Evolutionary conservation across 2,329 filamentous ascomycete species (phyloP).

Genomic region (Phoma herbarum): DNA sequence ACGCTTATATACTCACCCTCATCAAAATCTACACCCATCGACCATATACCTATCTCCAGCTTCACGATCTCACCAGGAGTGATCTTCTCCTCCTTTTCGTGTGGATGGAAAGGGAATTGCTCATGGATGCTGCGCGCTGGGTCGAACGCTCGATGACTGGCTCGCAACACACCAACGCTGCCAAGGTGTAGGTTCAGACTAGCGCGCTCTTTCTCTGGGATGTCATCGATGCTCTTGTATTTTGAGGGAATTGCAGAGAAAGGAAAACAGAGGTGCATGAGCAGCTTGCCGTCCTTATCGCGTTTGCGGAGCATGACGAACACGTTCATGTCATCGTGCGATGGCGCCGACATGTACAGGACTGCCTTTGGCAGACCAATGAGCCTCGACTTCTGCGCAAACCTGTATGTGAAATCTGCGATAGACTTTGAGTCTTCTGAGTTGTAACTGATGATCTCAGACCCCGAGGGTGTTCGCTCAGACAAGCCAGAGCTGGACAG

Average conservation of each 20-base stretch:
- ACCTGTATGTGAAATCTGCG: conserved; percentile 30
- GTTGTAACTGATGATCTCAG: conserved; percentile 25
- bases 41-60: conserved; percentile 60
- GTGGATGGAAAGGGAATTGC: conserved; percentile 50
- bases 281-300: conserved; percentile 53
- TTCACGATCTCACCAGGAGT: conserved; percentile 54
- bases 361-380: conserved; percentile 59
- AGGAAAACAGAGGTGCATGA: conserved; percentile 58
- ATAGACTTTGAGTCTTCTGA: conserved; percentile 24
- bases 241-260: conserved; percentile 23
- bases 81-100: conserved; percentile 54
- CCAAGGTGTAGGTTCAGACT: not conserved
- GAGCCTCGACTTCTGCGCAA: conserved; percentile 52
- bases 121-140: not conserved
- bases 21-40: conserved; percentile 58
- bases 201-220: not conserved
- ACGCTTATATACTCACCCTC: conserved; percentile 48
- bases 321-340: conserved; percentile 56
- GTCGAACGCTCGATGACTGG: not conserved
- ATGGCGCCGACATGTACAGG: conserved; percentile 57
- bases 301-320: conserved; percentile 58
- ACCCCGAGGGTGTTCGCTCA: conserved; percentile 1
- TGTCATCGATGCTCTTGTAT: not conserved
- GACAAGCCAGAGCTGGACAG: conserved; percentile 19
- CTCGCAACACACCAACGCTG: not conserved